A percentile compares a stretch with the other conserved stretches of the same genome.
These are phyloP conservation scores for Russula sp. DNA, from an alignment of 768 basidiomycete species.

Conservation along the genomic window DNA sequence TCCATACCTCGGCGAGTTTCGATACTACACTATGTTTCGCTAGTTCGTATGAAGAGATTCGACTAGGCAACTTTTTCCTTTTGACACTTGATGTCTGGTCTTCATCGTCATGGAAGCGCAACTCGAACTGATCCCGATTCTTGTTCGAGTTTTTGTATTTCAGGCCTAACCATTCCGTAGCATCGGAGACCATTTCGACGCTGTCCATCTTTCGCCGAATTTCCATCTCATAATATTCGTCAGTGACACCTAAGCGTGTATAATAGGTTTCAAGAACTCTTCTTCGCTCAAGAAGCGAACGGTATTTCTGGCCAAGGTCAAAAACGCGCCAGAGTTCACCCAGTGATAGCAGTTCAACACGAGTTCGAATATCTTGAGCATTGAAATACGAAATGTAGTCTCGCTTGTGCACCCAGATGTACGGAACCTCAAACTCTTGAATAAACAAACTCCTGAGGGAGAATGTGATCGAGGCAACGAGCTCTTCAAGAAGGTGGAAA, in stretches of 20 bases:
- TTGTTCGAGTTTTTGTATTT: conserved; percentile 74
- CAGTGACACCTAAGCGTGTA: conserved; percentile 55
- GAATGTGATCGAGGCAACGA: conserved; percentile 73
- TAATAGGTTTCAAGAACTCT: conserved; percentile 57
- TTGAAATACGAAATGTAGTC: conserved; percentile 87
- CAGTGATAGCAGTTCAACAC: conserved; percentile 63
- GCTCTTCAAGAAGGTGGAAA: conserved; percentile 50
- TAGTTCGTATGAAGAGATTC: conserved; percentile 76
- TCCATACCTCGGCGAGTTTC: conserved; percentile 67
- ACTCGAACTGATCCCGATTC: conserved; percentile 40
- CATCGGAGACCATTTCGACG: conserved; percentile 85
- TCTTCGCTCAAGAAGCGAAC: conserved; percentile 74
- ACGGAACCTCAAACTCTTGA: conserved; percentile 88
- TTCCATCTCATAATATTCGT: conserved; percentile 70
- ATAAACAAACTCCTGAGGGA: conserved; percentile 79
- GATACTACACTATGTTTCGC: conserved; percentile 72
- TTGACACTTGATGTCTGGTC: conserved; percentile 42
- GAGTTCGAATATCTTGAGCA: conserved; percentile 50
- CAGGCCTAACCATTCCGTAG: conserved; percentile 84
- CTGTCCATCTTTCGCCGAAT: conserved; percentile 62
- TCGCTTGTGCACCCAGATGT: conserved; percentile 88
- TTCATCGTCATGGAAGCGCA: conserved; percentile 68
- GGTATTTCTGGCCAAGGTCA: conserved; percentile 80
- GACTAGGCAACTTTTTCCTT: conserved; percentile 76
- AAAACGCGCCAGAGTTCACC: conserved; percentile 91